Evolutionary conservation across 192 early-diverging fungal species (phyloP).

Genomic region (Coemansia sp.): DNA sequence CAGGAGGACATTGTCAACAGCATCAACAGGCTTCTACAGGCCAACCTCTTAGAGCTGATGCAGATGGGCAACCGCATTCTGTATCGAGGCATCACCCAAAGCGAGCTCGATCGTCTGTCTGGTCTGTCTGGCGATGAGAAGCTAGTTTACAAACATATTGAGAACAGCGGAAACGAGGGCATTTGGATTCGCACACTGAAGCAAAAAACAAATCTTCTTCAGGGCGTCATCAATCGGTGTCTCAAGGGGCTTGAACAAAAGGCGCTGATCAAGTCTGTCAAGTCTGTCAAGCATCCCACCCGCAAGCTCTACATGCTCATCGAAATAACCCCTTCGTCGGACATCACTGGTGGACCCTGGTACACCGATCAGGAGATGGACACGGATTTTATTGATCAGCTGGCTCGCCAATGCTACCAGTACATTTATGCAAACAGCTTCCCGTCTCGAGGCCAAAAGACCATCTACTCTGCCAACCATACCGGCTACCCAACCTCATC

Average conservation of each 20-base stretch:
- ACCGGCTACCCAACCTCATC: slow-evolving; percentile 65
- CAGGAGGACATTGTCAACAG: slow-evolving; percentile 33
- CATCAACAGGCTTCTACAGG: slow-evolving; percentile 32
- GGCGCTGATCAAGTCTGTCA: slow-evolving; percentile 78
- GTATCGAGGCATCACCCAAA: slow-evolving; percentile 23
- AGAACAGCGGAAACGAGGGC: slow-evolving; percentile 75
- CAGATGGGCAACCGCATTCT: slow-evolving; percentile 17
- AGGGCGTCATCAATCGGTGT: slow-evolving; percentile 67
- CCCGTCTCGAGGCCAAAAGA: slow-evolving; percentile 45
- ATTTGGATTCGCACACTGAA: slow-evolving; percentile 81
- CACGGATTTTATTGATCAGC: slow-evolving; percentile 80
- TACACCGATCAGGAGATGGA: slow-evolving; percentile 92
- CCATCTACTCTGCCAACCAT: slow-evolving; percentile 63
- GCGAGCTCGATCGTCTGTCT: slow-evolving; percentile 40
- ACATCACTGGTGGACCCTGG: slow-evolving; percentile 90
- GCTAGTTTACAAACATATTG: slow-evolving; percentile 79
- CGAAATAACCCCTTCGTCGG: slow-evolving; percentile 74
- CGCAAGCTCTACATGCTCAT: slow-evolving; percentile 89
- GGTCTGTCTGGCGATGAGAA: slow-evolving; percentile 66
- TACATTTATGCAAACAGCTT: slow-evolving; percentile 60
- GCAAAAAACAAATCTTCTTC: slow-evolving; percentile 72
- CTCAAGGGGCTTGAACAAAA: slow-evolving; percentile 79
- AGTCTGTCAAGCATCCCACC: slow-evolving; percentile 86
- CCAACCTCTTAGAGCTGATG: slow-evolving; percentile 33
- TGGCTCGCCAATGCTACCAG: slow-evolving; percentile 68